phyloP scores from a whole-genome alignment of 2,329 filamentous ascomycete genomes.

The Aspergillus neotritici region DNA sequence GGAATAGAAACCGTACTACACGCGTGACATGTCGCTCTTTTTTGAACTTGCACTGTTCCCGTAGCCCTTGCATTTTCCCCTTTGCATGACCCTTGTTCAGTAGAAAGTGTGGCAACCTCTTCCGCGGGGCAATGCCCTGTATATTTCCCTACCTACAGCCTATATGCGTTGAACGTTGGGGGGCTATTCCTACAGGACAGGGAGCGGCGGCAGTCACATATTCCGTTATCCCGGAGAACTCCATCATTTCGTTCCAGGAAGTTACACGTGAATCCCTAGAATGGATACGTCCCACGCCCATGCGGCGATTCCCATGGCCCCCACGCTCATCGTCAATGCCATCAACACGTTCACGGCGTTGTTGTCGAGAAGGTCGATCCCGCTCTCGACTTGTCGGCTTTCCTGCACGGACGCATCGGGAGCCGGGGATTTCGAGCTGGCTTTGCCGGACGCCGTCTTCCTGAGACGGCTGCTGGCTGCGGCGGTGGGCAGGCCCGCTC shows the following conservation, averaged over 20 bases:
- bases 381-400: constrained; percentile 61
- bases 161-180: too few species aligned
- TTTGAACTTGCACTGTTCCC: too few species aligned
- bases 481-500: constrained; percentile 13
- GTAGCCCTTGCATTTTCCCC: too few species aligned
- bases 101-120: too few species aligned
- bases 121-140: too few species aligned
- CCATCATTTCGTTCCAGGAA: neutral
- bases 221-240: constrained; percentile 5
- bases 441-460: constrained; percentile 13
- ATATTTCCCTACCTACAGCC: too few species aligned
- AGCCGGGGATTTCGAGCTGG: constrained; percentile 12
- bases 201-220: too few species aligned
- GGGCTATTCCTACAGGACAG: too few species aligned
- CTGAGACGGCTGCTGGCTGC: constrained; percentile 24
- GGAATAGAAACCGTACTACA: too few species aligned
- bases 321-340: constrained; percentile 74
- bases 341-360: constrained; percentile 94
- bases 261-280: constrained; percentile 1
- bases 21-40: too few species aligned
- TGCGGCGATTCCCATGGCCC: constrained; percentile 59
- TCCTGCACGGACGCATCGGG: constrained; percentile 41
- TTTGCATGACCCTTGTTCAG: too few species aligned
- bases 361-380: constrained; percentile 75
- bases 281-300: constrained; percentile 29